Percentiles rank a stretch among this genome's conserved stretches.
These are phyloP conservation scores for Camellia granthamiana DNA, from an alignment of 148 eudicot genomes.

Conservation along the genomic window DNA sequence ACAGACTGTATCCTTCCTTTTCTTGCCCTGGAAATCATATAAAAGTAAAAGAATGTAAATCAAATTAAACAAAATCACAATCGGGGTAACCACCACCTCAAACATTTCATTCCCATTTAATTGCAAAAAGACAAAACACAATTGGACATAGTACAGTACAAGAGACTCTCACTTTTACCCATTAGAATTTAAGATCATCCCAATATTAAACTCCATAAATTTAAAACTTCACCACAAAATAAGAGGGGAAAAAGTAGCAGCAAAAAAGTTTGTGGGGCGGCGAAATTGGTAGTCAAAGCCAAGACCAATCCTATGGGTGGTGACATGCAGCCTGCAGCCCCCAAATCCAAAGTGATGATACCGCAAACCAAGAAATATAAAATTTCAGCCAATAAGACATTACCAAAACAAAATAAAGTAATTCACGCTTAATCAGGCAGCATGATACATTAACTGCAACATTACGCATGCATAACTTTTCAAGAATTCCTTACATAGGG, in stretches of 20 bases:
- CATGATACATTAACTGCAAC: background rate
- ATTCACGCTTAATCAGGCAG: background rate
- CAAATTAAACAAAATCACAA: too few species aligned
- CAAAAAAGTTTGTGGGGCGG: background rate
- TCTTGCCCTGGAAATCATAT: conserved; percentile 14
- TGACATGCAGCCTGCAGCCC: too few species aligned
- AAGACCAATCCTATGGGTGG: background rate
- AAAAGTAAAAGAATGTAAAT: background rate
- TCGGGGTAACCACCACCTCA: background rate
- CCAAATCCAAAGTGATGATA: too few species aligned
- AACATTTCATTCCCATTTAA: background rate
- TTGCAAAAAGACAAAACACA: background rate
- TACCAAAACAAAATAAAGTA: too few species aligned
- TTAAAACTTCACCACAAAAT: background rate
- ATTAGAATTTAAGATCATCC: background rate
- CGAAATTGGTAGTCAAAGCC: background rate
- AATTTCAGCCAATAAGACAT: background rate
- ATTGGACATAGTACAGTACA: background rate
- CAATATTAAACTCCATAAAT: background rate
- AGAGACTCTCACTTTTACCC: background rate
- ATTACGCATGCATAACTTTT: background rate
- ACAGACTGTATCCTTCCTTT: conserved; percentile 28
- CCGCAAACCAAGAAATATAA: too few species aligned
- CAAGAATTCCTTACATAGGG: too few species aligned
- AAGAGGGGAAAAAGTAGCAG: background rate